These are phyloP conservation scores for Litsea cubeba DNA, from an alignment of 164 flowering plant species.

Conservation along the genomic window DNA sequence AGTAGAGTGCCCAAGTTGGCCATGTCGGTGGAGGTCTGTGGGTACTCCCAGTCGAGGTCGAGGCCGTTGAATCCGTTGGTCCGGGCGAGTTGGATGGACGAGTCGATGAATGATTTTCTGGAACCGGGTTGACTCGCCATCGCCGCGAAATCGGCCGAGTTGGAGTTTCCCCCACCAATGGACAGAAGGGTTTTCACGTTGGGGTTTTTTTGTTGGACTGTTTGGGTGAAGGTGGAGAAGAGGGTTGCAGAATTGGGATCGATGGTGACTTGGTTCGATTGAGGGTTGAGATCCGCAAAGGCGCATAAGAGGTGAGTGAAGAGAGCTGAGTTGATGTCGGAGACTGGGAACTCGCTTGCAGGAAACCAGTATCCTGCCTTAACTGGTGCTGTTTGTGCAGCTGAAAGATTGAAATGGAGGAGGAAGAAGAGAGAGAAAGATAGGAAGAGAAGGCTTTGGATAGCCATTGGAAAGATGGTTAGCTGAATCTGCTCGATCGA, in stretches of 20 bases:
- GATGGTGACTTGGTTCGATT: slow-evolving; percentile 22
- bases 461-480: not conserved
- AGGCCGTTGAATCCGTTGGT: slow-evolving; percentile 34
- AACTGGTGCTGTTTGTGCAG: not conserved
- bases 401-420: not conserved
- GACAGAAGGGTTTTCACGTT: slow-evolving; percentile 24
- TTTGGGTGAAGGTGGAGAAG: slow-evolving; percentile 36
- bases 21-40: slow-evolving; percentile 24
- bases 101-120: slow-evolving; percentile 35
- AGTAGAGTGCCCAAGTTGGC: slow-evolving; percentile 31
- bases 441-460: not conserved
- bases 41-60: slow-evolving; percentile 41
- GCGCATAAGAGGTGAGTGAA: slow-evolving; percentile 50
- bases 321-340: slow-evolving; percentile 24
- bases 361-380: slow-evolving; percentile 30
- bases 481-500: not conserved
- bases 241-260: slow-evolving; percentile 11
- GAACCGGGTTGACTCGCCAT: slow-evolving; percentile 26
- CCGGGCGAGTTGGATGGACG: slow-evolving; percentile 37
- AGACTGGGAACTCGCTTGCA: slow-evolving; percentile 10
- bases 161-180: slow-evolving; percentile 22
- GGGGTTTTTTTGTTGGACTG: slow-evolving; percentile 3
- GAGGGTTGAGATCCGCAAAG: slow-evolving; percentile 27
- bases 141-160: slow-evolving; percentile 3
- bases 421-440: not conserved